Conservation (phyloP, 768 basidiomycete genomes). For the Phanerochaete carnosa region DNA sequence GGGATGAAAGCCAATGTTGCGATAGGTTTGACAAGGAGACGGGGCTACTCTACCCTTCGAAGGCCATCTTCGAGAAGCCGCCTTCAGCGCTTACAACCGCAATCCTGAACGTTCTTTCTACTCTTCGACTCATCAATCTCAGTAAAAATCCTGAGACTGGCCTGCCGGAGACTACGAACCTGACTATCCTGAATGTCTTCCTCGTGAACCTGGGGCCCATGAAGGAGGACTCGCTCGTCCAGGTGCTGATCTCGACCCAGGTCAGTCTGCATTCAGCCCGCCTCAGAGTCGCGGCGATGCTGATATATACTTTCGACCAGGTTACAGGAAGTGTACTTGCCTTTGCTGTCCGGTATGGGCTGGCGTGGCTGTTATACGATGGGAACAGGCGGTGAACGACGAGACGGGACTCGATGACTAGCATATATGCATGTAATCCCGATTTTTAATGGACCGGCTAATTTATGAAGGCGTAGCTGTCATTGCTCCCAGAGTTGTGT, state of each 20-base stretch:
- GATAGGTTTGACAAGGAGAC: slow-evolving; percentile 71
- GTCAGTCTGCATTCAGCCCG: slow-evolving; percentile 32
- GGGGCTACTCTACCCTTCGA: slow-evolving; percentile 77
- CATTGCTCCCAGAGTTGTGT: no score
- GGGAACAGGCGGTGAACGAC: slow-evolving; percentile 71
- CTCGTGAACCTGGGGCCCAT: slow-evolving; percentile 80
- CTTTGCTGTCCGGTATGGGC: slow-evolving; percentile 85
- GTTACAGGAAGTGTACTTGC: slow-evolving; percentile 74
- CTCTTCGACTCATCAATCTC: slow-evolving; percentile 65
- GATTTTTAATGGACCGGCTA: background rate
- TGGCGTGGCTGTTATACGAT: slow-evolving; percentile 88
- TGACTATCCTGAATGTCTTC: slow-evolving; percentile 88
- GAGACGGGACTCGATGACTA: background rate
- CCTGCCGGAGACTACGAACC: slow-evolving; percentile 70
- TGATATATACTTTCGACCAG: slow-evolving; percentile 32
- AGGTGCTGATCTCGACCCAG: slow-evolving; percentile 72
- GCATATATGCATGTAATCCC: background rate
- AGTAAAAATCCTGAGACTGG: slow-evolving; percentile 52
- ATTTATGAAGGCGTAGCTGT: no score
- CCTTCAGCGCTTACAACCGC: slow-evolving; percentile 53
- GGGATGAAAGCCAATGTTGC: background rate
- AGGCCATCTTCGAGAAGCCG: slow-evolving; percentile 53
- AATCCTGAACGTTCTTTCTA: slow-evolving; percentile 56
- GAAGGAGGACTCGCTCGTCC: slow-evolving; percentile 77
- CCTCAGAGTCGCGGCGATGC: background rate